Conservation (phyloP, 2,329 filamentous ascomycete genomes). For the Lecanicillium sp. region DNA sequence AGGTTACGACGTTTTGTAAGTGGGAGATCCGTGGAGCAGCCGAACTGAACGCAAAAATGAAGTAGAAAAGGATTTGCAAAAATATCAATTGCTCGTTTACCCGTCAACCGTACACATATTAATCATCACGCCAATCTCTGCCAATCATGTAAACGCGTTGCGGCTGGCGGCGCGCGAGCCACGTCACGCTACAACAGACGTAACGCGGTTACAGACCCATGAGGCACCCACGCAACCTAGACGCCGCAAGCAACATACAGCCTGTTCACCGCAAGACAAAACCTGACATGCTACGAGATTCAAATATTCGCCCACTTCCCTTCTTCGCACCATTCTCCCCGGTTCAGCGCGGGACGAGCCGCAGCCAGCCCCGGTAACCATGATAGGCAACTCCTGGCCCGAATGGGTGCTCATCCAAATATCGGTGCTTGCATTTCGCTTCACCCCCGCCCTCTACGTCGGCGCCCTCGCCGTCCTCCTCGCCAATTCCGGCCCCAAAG, state of each 20-base stretch:
- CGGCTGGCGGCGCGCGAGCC: no score
- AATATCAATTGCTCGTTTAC: no score
- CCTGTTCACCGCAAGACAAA: not conserved
- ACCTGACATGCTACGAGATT: not conserved
- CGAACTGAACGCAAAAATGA: no score
- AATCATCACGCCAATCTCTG: no score
- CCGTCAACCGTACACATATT: no score
- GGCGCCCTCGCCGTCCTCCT: slow-evolving; percentile 23
- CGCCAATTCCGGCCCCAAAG: slow-evolving; percentile 16
- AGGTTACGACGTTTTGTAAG: no score
- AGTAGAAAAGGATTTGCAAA: no score
- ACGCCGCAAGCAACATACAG: not conserved
- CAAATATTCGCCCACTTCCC: not conserved
- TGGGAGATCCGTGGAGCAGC: no score
- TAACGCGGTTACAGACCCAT: no score
- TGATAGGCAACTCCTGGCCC: slow-evolving; percentile 32
- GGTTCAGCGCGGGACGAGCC: not conserved
- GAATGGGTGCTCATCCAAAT: slow-evolving; percentile 41
- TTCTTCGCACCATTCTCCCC: not conserved
- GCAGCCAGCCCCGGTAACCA: slow-evolving; percentile 14
- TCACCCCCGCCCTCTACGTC: slow-evolving; percentile 36
- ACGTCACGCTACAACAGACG: no score
- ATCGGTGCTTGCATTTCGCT: slow-evolving; percentile 38
- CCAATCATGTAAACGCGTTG: no score
- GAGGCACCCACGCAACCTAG: no score